Conservation (phyloP, 768 basidiomycete genomes). For the Psilocybe subaeruginosa region DNA sequence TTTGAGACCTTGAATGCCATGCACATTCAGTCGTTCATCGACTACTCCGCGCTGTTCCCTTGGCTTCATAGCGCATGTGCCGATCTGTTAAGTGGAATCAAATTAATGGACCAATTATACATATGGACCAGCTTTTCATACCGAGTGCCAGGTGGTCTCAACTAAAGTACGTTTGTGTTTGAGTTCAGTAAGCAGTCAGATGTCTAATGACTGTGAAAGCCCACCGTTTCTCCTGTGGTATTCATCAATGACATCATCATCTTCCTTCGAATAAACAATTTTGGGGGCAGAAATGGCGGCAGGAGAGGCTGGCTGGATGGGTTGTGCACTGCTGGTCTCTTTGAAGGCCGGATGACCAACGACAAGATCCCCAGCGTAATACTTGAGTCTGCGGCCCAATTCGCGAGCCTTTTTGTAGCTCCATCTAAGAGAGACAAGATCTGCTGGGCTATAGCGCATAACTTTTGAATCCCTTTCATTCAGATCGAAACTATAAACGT, state of each 20-base stretch:
- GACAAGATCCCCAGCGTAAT: constrained; percentile 41
- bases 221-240: constrained; percentile 33
- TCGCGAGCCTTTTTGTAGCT: constrained; percentile 60
- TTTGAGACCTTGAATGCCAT: constrained; percentile 57
- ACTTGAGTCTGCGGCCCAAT: constrained; percentile 53
- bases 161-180: constrained; percentile 24
- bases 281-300: constrained; percentile 34
- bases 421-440: constrained; percentile 50
- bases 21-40: constrained; percentile 59
- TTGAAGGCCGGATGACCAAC: constrained; percentile 39
- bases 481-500: constrained; percentile 13
- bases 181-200: not conserved
- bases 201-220: constrained; percentile 5
- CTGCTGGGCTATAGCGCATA: constrained; percentile 34
- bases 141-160: constrained; percentile 45
- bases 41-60: constrained; percentile 32
- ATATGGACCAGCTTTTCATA: constrained; percentile 16
- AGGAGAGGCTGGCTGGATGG: constrained; percentile 27
- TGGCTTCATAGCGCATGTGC: constrained; percentile 22
- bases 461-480: not conserved
- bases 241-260: constrained; percentile 44
- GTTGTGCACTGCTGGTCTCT: constrained; percentile 34
- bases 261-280: constrained; percentile 40
- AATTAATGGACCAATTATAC: not conserved
- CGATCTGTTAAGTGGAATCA: constrained; percentile 14